A percentile compares a stretch with the other conserved stretches of the same genome.
phyloP scores from a whole-genome alignment of 169 alveolate species.

The Plasmodium ovale region DNA sequence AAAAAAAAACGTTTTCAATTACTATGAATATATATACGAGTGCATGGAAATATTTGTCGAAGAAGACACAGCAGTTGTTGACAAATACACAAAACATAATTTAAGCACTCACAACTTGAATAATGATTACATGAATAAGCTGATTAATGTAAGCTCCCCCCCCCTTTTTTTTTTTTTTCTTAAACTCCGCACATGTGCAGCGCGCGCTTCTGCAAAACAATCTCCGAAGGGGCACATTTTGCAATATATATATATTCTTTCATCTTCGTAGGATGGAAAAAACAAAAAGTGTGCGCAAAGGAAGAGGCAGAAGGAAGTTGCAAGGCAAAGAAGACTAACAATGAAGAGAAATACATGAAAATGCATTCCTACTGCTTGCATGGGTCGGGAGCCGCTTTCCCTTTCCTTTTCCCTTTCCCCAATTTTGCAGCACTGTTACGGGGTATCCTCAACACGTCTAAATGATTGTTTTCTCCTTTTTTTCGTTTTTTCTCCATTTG shows the following conservation, averaged over 20 bases:
- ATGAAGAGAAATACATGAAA: constrained; percentile 31
- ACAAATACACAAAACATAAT: constrained; percentile 38
- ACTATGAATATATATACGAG: constrained; percentile 68
- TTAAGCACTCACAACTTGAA: constrained; percentile 37
- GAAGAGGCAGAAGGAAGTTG: constrained; percentile 39
- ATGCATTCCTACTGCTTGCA: neutral
- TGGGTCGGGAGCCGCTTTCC: neutral
- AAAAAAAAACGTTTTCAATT: constrained; percentile 52
- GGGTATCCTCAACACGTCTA: too few relatives aligned
- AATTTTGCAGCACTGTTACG: too few relatives aligned
- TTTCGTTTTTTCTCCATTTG: neutral
- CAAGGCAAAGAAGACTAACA: constrained; percentile 35
- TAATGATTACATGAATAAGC: constrained; percentile 52
- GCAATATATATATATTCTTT: neutral
- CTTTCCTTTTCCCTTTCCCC: neutral
- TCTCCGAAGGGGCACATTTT: too few relatives aligned
- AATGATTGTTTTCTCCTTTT: neutral
- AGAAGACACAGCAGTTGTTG: constrained; percentile 14
- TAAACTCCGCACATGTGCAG: neutral
- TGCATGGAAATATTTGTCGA: constrained; percentile 69
- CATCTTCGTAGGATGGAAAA: constrained; percentile 64
- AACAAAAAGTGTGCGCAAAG: constrained; percentile 54
- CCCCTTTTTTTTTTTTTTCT: neutral
- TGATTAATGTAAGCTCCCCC: constrained; percentile 36
- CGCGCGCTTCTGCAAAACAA: neutral